phyloP scores from a whole-genome alignment of 345 rosid genomes.

The Salix brachista region DNA sequence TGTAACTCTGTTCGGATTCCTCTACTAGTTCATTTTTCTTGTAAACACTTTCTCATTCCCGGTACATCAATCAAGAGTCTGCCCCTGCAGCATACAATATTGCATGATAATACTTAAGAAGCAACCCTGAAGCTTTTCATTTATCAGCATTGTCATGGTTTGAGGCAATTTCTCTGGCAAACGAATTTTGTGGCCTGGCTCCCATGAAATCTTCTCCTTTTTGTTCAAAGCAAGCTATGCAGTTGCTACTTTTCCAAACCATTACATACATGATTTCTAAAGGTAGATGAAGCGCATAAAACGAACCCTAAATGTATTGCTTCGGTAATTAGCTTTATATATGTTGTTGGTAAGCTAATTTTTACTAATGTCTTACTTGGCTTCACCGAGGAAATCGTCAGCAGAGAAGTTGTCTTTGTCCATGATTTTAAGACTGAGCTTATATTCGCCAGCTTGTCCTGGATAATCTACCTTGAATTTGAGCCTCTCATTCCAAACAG shows the following conservation, averaged over 20 bases:
- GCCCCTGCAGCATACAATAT: background rate
- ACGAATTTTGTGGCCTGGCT: background rate
- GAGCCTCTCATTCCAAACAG: constrained; percentile 69
- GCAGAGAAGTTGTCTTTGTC: constrained; percentile 74
- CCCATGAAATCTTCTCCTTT: background rate
- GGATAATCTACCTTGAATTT: constrained; percentile 79
- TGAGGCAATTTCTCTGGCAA: background rate
- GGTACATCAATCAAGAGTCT: background rate
- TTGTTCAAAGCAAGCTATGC: background rate
- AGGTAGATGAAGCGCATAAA: too few relatives aligned
- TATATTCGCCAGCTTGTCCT: constrained; percentile 48
- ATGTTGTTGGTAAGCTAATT: background rate
- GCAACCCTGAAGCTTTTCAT: background rate
- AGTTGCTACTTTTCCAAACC: background rate
- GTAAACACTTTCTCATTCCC: background rate
- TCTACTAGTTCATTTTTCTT: background rate
- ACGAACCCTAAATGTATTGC: too few relatives aligned
- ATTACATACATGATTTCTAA: background rate
- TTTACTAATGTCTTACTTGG: constrained; percentile 46
- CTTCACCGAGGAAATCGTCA: constrained; percentile 70
- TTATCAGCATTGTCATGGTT: background rate
- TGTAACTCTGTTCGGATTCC: background rate
- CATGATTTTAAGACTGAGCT: constrained; percentile 67
- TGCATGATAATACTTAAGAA: background rate
- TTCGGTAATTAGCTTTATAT: too few relatives aligned